Base-by-base conservation (phyloP, 352 stramenopile genomes). In the Globisporangium nunn region DNA sequence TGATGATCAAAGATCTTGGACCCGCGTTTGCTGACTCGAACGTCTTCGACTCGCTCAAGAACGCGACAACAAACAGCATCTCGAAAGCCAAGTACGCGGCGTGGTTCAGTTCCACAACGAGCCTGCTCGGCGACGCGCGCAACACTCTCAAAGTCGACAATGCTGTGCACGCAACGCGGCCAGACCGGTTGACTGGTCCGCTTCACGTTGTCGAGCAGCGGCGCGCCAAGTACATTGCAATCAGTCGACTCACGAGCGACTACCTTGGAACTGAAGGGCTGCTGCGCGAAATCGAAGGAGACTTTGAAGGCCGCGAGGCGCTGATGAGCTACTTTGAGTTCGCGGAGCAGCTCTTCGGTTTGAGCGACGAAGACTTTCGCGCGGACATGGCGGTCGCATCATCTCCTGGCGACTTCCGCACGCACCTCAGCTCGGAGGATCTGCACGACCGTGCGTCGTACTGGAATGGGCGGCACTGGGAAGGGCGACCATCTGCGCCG, bases 211-310 rank as follows among this genome's bases (percentile, higher is more conserved):
- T 98, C 0, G 86, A 98, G 67, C 74, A 68, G 23, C 76, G 96
- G 14, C 66, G 95, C 30, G 86, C 96, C 35, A 98, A 98, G 63
- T 99, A 96, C 68, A 72, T 98, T 15, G 86, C 93, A 23, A 91
- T 98, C 49, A 96, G 83, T 43, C 70, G 75, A 15, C 74, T 99
- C 1, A 96, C 87, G 1, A 66, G 74, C 48, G 95, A 99, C 56
- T 97, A 95, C 56, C 54, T 98, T 17, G 79, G 78, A 31, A 96
- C 71, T 30, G 75, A 87, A 39, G 73, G 87, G 3, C 51, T 91
- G 1, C 52, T 91, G 31, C 69, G 73, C 17, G 83, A 93, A 52
- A 54, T 93, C 17, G 83, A 93, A 61, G 83, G 83, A 8, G 81
- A 91, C 41, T 93, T 91, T 61, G 83, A 93, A 78, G 80, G 77